phyloP scores from a whole-genome alignment of 768 basidiomycete species.

The Kwoniella botswanensis region DNA sequence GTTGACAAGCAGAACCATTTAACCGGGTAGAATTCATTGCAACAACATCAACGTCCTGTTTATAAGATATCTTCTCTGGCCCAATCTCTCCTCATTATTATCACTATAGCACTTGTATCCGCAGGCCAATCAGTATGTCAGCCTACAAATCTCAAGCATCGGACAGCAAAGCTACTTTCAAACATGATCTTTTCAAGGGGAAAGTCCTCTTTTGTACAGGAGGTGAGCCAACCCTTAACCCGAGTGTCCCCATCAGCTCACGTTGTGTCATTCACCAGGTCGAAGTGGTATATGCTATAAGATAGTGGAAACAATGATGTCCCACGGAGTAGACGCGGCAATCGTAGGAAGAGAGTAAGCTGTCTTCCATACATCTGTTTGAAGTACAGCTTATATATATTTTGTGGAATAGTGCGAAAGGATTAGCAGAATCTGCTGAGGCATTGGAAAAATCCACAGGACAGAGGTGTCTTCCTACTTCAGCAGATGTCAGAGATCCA shows the following conservation, averaged over 20 bases:
- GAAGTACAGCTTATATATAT: too few relatives aligned
- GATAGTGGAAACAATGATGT: conserved; percentile 82
- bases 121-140: neutral
- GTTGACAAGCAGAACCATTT: neutral
- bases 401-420: conserved; percentile 65
- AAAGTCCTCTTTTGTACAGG: conserved; percentile 84
- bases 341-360: conserved; percentile 87
- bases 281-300: conserved; percentile 84
- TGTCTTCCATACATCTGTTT: neutral
- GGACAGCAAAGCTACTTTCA: conserved; percentile 10
- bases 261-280: conserved; percentile 25
- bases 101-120: too few relatives aligned
- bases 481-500: conserved; percentile 83
- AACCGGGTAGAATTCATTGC: neutral
- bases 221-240: conserved; percentile 59
- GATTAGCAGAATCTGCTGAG: conserved; percentile 70
- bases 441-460: conserved; percentile 76
- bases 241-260: neutral
- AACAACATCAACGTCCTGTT: neutral
- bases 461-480: conserved; percentile 69
- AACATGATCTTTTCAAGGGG: conserved; percentile 78
- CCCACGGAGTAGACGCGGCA: conserved; percentile 72
- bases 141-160: neutral
- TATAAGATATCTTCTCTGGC: neutral
- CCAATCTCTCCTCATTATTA: neutral